Conservation (phyloP, 306 rosid genomes). For the Vigna trinervia region DNA sequence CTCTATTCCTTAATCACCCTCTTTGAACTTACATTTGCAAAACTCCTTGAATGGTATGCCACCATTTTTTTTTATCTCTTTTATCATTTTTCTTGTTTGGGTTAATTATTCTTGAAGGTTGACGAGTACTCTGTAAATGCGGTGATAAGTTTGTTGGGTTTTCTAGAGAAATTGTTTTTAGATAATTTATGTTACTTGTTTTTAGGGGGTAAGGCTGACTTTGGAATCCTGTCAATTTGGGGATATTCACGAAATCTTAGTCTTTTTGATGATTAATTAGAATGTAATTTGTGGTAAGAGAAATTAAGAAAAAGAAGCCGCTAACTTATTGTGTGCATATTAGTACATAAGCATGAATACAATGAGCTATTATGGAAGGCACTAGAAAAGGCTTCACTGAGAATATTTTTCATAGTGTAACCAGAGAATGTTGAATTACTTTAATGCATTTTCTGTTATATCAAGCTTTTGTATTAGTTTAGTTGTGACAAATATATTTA, state of each 20-base stretch:
- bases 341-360: neutral
- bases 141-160: conserved; percentile 9
- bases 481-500: conserved; percentile 1
- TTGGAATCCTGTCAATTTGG: conserved; percentile 30
- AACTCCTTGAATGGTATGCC: conserved; percentile 78
- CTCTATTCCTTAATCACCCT: conserved; percentile 93
- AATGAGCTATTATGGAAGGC: neutral
- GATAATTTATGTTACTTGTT: neutral
- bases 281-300: conserved; percentile 5
- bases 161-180: conserved; percentile 26
- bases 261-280: conserved; percentile 13
- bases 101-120: conserved; percentile 24
- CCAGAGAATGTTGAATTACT: conserved; percentile 20
- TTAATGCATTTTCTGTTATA: neutral
- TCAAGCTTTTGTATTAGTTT: conserved; percentile 29
- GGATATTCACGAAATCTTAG: conserved; percentile 21
- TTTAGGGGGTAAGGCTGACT: neutral
- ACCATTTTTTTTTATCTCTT: neutral
- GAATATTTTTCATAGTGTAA: conserved; percentile 24
- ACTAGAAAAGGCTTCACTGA: neutral
- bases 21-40: conserved; percentile 88
- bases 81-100: neutral
- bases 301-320: neutral
- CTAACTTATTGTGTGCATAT: neutral
- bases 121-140: conserved; percentile 12